Evolutionary conservation across 176 grass and related monocot genomes (phyloP).

Genomic region (Oryza longistaminata): DNA sequence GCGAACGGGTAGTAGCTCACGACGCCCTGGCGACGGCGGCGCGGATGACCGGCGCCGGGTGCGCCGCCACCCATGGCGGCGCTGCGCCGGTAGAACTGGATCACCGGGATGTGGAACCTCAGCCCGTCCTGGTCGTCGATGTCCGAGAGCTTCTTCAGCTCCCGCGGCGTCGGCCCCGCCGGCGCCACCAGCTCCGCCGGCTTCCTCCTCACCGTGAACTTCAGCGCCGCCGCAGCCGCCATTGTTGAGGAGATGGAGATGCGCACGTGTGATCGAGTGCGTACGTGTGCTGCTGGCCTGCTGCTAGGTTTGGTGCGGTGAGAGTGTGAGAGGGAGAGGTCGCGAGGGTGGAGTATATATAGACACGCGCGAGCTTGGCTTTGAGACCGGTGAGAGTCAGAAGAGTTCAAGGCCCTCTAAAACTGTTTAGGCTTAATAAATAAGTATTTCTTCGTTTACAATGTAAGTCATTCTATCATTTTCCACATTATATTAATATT

Average conservation of each 20-base stretch:
- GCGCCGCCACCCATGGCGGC: constrained; percentile 23
- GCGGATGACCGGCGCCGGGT: constrained; percentile 64
- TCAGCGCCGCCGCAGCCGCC: constrained; percentile 32
- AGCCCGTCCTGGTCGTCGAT: constrained; percentile 90
- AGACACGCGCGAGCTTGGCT: neutral
- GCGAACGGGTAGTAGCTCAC: constrained; percentile 88
- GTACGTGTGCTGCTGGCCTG: neutral
- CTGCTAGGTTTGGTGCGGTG: neutral
- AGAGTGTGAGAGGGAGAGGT: neutral
- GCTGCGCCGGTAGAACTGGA: constrained; percentile 72
- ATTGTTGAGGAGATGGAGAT: neutral
- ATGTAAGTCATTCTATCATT: too few relatives aligned
- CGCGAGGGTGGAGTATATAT: constrained; percentile 2
- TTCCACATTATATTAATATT: too few relatives aligned
- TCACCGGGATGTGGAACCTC: constrained; percentile 79
- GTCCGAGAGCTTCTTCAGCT: constrained; percentile 81
- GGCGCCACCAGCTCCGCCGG: constrained; percentile 62
- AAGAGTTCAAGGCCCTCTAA: neutral
- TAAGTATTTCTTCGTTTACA: too few relatives aligned
- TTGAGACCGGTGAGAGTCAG: neutral
- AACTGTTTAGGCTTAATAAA: too few relatives aligned
- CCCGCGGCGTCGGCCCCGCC: constrained; percentile 48
- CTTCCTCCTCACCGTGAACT: constrained; percentile 50
- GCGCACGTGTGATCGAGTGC: neutral
- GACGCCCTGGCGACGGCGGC: constrained; percentile 65